A percentile compares a stretch with the other conserved stretches of the same genome.
These are phyloP conservation scores for Combretum micranthum DNA, from an alignment of 345 rosid species.

Conservation along the genomic window DNA sequence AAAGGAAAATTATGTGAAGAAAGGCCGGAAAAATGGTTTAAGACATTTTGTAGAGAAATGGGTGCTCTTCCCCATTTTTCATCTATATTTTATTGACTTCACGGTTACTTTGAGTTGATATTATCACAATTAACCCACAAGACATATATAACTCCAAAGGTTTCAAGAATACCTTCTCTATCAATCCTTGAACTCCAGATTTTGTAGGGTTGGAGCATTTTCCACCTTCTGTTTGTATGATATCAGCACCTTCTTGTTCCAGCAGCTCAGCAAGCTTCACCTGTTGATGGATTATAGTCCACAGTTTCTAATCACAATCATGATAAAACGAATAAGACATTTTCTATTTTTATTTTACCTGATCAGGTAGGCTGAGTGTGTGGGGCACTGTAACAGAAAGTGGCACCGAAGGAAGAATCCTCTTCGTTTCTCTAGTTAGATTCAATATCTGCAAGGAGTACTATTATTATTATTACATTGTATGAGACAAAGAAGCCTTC, in stretches of 20 bases:
- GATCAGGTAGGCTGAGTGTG: conserved; percentile 52
- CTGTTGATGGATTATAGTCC: conserved; percentile 14
- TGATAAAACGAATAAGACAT: no score
- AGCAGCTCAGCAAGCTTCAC: conserved; percentile 57
- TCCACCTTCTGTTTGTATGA: conserved; percentile 68
- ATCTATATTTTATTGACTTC: no score
- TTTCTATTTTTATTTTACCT: conserved; percentile 30
- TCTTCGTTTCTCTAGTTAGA: conserved; percentile 45
- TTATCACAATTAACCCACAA: no score
- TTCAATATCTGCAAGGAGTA: conserved; percentile 38
- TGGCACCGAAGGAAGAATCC: conserved; percentile 45
- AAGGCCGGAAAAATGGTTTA: no score
- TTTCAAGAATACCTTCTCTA: conserved; percentile 45
- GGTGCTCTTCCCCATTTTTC: no score
- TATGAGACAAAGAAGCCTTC: background rate
- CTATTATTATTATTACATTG: no score
- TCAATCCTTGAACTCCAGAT: conserved; percentile 52
- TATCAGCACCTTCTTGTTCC: conserved; percentile 52
- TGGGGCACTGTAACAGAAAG: conserved; percentile 61
- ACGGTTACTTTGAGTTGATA: no score
- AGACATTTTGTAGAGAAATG: no score
- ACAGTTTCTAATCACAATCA: background rate
- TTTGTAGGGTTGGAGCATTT: conserved; percentile 50
- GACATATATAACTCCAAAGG: no score
- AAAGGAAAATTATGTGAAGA: no score